Percentiles rank a stretch among this genome's conserved stretches.
These are phyloP conservation scores for Pseudogymnoascus destructans DNA, from an alignment of 2,329 filamentous ascomycete species.

Conservation along the genomic window DNA sequence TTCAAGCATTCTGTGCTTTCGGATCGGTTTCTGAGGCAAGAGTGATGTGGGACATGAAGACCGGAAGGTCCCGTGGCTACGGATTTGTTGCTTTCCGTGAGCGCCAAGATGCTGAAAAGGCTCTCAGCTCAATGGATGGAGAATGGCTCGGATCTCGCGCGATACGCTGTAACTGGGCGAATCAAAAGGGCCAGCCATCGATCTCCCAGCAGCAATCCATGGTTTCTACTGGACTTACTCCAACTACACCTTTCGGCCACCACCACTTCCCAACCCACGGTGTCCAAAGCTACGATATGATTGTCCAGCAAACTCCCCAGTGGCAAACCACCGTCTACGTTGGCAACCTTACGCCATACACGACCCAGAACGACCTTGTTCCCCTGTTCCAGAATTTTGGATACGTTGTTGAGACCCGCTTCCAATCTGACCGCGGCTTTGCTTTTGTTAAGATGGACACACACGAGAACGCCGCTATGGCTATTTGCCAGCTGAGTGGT, in stretches of 20 bases:
- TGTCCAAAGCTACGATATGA: conserved; percentile 94
- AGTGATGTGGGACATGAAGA: conserved; percentile 99
- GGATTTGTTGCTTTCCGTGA: conserved; percentile 97
- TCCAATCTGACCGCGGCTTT: conserved; percentile 95
- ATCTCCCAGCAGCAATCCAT: conserved; percentile 96
- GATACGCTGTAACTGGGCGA: conserved; percentile 99
- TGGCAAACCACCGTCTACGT: conserved; percentile 99
- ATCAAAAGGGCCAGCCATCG: conserved; percentile 98
- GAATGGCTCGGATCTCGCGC: conserved; percentile 97
- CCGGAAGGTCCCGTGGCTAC: conserved; percentile 89
- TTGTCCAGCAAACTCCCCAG: conserved; percentile 82
- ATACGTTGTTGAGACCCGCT: conserved; percentile 90
- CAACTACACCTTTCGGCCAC: conserved; percentile 88
- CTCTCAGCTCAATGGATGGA: conserved; percentile 93
- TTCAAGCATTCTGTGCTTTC: conserved; percentile 91
- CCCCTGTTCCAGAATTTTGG: conserved; percentile 98
- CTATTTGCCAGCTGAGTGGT: conserved; percentile 93
- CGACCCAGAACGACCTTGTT: conserved; percentile 90
- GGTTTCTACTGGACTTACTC: conserved; percentile 95
- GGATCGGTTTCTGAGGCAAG: conserved; percentile 92
- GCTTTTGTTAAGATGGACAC: conserved; percentile 99
- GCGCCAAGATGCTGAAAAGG: conserved; percentile 85
- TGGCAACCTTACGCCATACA: conserved; percentile 94
- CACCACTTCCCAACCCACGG: conserved; percentile 97
- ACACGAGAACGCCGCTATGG: conserved; percentile 96